These are phyloP conservation scores for Begonia loranthoides DNA, from an alignment of 306 rosid species.

Conservation along the genomic window DNA sequence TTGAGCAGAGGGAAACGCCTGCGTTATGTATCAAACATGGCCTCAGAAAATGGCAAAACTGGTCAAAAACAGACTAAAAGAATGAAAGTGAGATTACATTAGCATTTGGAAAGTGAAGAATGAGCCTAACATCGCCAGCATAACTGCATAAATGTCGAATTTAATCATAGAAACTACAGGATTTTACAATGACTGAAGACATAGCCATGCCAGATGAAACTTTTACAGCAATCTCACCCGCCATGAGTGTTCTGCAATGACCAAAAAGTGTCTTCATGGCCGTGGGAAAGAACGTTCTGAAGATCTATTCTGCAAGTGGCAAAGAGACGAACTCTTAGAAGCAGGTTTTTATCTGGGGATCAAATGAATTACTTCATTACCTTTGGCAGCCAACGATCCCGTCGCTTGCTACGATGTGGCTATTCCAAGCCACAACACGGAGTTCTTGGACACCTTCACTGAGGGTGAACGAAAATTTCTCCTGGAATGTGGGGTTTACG, in stretches of 20 bases:
- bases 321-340: background rate
- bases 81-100: background rate
- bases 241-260: background rate
- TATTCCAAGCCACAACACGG: background rate
- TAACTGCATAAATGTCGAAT: background rate
- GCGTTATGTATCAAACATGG: no score
- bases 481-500: background rate
- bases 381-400: background rate
- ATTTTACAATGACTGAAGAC: no score
- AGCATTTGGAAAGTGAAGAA: background rate
- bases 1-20: background rate
- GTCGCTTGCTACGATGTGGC: background rate
- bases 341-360: background rate
- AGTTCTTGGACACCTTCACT: constrained; percentile 1
- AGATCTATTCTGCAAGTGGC: background rate
- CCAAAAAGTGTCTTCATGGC: constrained; percentile 4
- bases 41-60: no score
- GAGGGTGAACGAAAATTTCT: background rate
- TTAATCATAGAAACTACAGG: no score
- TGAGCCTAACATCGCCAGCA: constrained; percentile 4
- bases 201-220: no score
- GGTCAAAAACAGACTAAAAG: no score
- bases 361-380: background rate
- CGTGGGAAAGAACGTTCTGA: background rate
- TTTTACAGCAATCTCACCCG: background rate